Base-by-base conservation (phyloP, 805 yeast genomes). In the Tetrapisispora iriomotensis region DNA sequence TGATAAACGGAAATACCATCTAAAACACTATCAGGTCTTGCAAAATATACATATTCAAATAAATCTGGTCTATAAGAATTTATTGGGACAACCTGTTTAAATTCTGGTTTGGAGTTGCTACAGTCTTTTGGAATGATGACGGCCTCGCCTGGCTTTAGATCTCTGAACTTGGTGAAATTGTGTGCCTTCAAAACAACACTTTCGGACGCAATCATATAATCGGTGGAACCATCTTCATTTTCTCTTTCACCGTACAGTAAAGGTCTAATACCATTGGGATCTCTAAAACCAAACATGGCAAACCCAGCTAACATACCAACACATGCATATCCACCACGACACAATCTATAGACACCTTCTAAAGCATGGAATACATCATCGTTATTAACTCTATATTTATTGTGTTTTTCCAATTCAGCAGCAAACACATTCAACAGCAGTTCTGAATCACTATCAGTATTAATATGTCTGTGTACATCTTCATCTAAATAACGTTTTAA, bases 271-370 rank as follows among this genome's bases (percentile, higher is more conserved):
- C 97, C 98, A 57, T 90, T 80, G 25, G 98, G 96, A 64, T 92
- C 98, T 63, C 98, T 76, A 70, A 92, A 92, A 0, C 96, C 98
- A 55, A 92, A 77, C 45, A 92, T 57, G 34, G 96, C 97, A 64
- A 81, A 92, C 34, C 98, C 98, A 2, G 98, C 97, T 43, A 92
- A 70, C 82, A 92, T 77, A 39, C 94, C 94, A 36, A 81, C 77
- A 66, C 96, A 87, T 1, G 97, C 96, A 60, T 86, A 92, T n/a
- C 96, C 97, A 47, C 98, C 98, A 59, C 95, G 78, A 49, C 90
- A 80, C 51, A 72, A 67, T 33, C 76, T 68, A 70, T 74, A 85
- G 21, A 92, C 85, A 41, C 94, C 96, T 42, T 74, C 72, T 40
- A 92, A 67, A 6, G 97, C 97, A 36, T 72, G 71, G 64, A 90